Evolutionary conservation across 148 eudicot genomes (phyloP), one percentile per base, ranked within the genome.

Genomic region (Chenopodium suecicum): DNA sequence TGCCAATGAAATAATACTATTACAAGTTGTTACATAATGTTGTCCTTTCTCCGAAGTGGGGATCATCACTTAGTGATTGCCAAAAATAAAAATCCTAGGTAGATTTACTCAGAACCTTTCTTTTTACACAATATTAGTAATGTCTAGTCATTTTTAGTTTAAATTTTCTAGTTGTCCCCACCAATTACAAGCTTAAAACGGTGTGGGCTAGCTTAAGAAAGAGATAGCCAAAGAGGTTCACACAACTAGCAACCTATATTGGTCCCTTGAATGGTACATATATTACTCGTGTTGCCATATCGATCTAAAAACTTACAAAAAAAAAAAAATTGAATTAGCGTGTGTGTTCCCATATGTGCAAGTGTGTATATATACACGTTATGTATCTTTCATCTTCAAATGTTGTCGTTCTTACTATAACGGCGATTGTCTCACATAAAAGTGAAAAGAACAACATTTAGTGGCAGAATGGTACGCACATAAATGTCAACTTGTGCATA

Each of bases 21-120:
- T 56, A 13, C 62, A 56, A 56, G 62, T 56, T 56, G 62, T 17
- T 56, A 17, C 60, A 16, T 54, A 16, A 5, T 14, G 6, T 68
- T 14, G 7, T 31, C 12, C 4, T 9, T 1, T 23, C 13, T 25
- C 37, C 44, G 22, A 68, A 68, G 41, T 69, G 73, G 73, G 73
- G 32, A 66, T 66, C 4, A 27, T 66, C 7, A 64, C 19, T 22
- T 67, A 34, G 73, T 69, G n/a, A 46, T 69, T 69, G 46, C 73
- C 47, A 17, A 67, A 29, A 31, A 67, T 29, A 67, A 67, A 67
- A 14, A 69, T 69, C 73, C 73, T 34, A 69, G 73, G 73, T 29
- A 69, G 73, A 69, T 69, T 69, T 69, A 68, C 56, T 52, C 56
- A 52, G 22, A 13, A 20, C 17, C 70, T 10, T 9, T 52, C 17